These are phyloP conservation scores for Phaffomyces opuntiae DNA, from an alignment of 805 yeast genomes.

Conservation along the genomic window DNA sequence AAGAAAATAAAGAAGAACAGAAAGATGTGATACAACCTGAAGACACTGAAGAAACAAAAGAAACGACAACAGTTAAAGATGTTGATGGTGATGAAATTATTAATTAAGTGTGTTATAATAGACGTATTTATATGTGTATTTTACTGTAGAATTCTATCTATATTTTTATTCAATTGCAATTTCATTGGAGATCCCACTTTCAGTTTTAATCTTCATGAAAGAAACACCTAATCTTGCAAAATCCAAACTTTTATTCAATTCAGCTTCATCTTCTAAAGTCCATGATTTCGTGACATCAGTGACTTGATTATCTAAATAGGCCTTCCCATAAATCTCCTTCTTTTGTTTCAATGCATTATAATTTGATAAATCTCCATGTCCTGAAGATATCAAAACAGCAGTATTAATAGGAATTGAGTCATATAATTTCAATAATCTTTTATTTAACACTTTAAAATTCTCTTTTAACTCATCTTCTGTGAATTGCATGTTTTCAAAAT, in stretches of 20 bases:
- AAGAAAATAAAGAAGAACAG: not conserved
- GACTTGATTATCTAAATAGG: slow-evolving; percentile 28
- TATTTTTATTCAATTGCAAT: not conserved
- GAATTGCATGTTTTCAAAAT: slow-evolving; percentile 27
- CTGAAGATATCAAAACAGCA: slow-evolving; percentile 52
- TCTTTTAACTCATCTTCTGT: slow-evolving; percentile 10
- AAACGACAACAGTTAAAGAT: slow-evolving; percentile 6
- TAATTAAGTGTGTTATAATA: not conserved
- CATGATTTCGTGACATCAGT: slow-evolving; percentile 37
- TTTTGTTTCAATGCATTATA: slow-evolving; percentile 39
- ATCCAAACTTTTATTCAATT: slow-evolving; percentile 38
- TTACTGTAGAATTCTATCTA: too few relatives aligned
- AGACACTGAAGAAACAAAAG: not conserved
- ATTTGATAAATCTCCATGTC: slow-evolving; percentile 50
- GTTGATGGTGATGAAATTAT: slow-evolving; percentile 18
- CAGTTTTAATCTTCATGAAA: slow-evolving; percentile 41
- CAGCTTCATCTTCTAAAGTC: slow-evolving; percentile 41
- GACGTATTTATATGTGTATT: not conserved
- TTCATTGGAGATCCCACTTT: not conserved
- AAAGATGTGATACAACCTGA: not conserved
- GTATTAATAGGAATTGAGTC: slow-evolving; percentile 50
- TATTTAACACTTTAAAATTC: slow-evolving; percentile 28
- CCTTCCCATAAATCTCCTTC: slow-evolving; percentile 36
- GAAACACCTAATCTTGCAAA: slow-evolving; percentile 56
- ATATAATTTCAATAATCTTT: slow-evolving; percentile 42